Conservation (phyloP, 148 eudicot genomes). For the Chenopodium quinoa region DNA sequence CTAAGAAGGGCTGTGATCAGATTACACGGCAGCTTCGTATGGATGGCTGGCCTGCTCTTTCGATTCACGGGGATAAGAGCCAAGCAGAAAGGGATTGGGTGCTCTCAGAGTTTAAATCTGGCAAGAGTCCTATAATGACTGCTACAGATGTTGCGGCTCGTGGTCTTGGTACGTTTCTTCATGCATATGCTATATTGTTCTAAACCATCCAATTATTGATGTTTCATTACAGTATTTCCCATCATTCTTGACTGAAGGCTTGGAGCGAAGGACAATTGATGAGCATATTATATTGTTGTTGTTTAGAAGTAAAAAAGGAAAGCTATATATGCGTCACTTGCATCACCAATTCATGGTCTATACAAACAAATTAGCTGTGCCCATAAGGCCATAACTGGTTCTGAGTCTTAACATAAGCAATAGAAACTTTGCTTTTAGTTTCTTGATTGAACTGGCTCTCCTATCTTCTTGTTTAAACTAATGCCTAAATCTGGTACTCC, state of each 20-base stretch:
- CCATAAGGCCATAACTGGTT: too few species aligned
- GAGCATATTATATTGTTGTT: too few species aligned
- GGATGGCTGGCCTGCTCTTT: slow-evolving; percentile 99
- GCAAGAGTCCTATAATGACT: slow-evolving; percentile 97
- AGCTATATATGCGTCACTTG: too few species aligned
- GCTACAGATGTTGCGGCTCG: slow-evolving; percentile 99
- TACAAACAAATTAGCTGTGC: too few species aligned
- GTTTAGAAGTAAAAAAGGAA: too few species aligned
- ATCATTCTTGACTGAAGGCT: background rate
- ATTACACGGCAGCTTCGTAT: slow-evolving; percentile 90
- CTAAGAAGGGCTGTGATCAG: slow-evolving; percentile 96
- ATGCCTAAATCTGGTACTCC: too few species aligned
- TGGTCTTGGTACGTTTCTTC: slow-evolving; percentile 68
- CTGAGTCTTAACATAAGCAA: too few species aligned
- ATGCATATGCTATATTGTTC: background rate
- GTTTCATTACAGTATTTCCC: background rate
- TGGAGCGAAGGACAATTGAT: background rate
- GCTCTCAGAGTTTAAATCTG: slow-evolving; percentile 89
- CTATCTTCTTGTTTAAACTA: too few species aligned
- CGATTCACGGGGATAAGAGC: slow-evolving; percentile 98
- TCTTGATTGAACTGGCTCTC: too few species aligned
- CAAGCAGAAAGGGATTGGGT: slow-evolving; percentile 99
- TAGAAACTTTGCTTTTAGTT: too few species aligned
- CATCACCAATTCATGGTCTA: too few species aligned
- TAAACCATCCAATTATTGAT: background rate